Conservation (phyloP, 2,329 filamentous ascomycete genomes). For the Calonectria pteridis region DNA sequence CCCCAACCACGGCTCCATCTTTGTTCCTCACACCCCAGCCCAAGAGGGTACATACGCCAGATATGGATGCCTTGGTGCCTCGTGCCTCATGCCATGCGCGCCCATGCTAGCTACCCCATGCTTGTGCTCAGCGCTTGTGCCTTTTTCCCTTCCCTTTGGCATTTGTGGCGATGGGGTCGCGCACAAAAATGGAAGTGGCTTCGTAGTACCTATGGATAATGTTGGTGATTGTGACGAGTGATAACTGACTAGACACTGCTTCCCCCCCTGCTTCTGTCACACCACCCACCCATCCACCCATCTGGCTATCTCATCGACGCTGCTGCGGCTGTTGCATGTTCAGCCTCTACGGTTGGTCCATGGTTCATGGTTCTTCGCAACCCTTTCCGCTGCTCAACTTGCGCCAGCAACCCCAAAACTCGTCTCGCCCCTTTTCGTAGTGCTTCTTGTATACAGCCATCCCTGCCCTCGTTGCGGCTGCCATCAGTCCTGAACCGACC, state of each 20-base stretch:
- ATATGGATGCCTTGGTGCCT: constrained; percentile 24
- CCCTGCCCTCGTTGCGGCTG: constrained; percentile 10
- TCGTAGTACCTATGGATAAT: not conserved
- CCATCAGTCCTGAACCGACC: constrained; percentile 8
- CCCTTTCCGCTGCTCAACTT: constrained; percentile 6
- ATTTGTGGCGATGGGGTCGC: constrained; percentile 10
- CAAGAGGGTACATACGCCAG: not conserved
- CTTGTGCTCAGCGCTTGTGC: constrained; percentile 12
- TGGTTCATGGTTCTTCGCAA: constrained; percentile 19
- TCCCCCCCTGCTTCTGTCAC: constrained; percentile 20
- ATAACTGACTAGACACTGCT: not conserved
- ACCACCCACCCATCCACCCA: constrained; percentile 16
- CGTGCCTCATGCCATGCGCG: constrained; percentile 10
- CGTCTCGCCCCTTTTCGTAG: constrained; percentile 10
- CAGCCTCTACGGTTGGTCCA: constrained; percentile 19
- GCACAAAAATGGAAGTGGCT: not conserved
- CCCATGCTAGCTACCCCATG: constrained; percentile 15
- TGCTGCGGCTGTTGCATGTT: constrained; percentile 17
- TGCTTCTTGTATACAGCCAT: constrained; percentile 2
- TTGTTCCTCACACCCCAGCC: not conserved
- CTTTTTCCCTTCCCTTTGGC: not conserved
- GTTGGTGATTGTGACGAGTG: constrained; percentile 1
- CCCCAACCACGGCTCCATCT: constrained; percentile 1
- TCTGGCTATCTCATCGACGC: constrained; percentile 18
- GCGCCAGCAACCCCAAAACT: constrained; percentile 12